A percentile compares a stretch with the other conserved stretches of the same genome.
Evolutionary conservation across 2,329 filamentous ascomycete species (phyloP).

Genomic region (Fusarium palustre): DNA sequence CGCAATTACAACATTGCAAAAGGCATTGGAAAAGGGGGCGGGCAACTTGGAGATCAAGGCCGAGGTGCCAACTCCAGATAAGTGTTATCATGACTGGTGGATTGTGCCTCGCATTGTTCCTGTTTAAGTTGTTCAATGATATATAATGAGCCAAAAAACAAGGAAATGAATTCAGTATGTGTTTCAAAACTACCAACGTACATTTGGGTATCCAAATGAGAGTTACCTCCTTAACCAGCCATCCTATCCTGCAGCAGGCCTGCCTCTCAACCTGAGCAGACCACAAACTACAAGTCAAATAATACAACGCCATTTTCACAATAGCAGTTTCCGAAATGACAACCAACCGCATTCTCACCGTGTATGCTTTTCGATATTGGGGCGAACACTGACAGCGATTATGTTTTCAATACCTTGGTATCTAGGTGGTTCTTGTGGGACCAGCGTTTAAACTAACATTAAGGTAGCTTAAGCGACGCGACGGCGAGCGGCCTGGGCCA

Average conservation of each 20-base stretch:
- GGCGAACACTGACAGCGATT: constrained; percentile 18
- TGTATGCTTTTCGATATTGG: constrained; percentile 27
- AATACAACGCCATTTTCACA: constrained; percentile 33
- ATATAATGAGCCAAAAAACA: constrained; percentile 11
- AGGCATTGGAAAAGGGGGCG: constrained; percentile 59
- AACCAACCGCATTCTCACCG: constrained; percentile 29
- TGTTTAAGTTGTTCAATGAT: constrained; percentile 7
- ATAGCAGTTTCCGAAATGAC: constrained; percentile 19
- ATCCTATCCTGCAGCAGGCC: constrained; percentile 19
- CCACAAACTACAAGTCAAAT: constrained; percentile 11
- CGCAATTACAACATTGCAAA: constrained; percentile 70
- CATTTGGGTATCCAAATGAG: constrained; percentile 47
- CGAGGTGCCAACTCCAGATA: constrained; percentile 64
- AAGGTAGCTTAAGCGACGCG: constrained; percentile 48
- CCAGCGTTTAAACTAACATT: constrained; percentile 9
- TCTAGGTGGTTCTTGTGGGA: constrained; percentile 3
- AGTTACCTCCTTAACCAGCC: constrained; percentile 16
- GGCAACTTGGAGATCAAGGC: constrained; percentile 57
- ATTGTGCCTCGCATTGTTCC: constrained; percentile 65
- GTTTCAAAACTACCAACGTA: constrained; percentile 36
- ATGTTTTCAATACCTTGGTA: constrained; percentile 16
- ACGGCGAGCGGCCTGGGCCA: constrained; percentile 57
- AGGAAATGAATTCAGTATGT: constrained; percentile 28
- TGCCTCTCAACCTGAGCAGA: constrained; percentile 13
- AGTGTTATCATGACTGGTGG: constrained; percentile 74